A percentile compares a stretch with the other conserved stretches of the same genome.
phyloP scores from a whole-genome alignment of 2,329 filamentous ascomycete genomes.

The Curvularia sp. region DNA sequence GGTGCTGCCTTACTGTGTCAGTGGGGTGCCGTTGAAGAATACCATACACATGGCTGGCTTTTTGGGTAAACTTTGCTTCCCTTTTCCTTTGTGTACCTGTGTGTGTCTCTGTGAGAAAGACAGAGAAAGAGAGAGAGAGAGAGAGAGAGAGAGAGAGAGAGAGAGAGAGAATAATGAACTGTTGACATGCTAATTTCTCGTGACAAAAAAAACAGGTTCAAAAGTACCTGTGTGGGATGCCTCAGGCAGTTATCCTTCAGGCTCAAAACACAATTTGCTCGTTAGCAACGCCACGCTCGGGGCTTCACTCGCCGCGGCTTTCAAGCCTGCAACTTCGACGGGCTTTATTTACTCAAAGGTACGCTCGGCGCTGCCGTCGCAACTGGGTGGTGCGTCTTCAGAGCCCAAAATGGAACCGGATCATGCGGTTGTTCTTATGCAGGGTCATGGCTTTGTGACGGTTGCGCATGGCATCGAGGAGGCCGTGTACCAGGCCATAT shows the following conservation, averaged over 20 bases:
- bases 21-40: slow-evolving; percentile 50
- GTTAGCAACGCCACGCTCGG: slow-evolving; percentile 44
- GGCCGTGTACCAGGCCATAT: slow-evolving; percentile 56
- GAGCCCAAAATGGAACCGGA: slow-evolving; percentile 46
- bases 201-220: slow-evolving; percentile 29
- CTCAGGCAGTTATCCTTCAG: slow-evolving; percentile 37
- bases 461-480: slow-evolving; percentile 54
- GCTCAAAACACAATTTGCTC: slow-evolving; percentile 48
- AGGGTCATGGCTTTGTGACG: slow-evolving; percentile 57
- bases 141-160: no score
- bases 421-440: slow-evolving; percentile 51
- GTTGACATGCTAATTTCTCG: neutral
- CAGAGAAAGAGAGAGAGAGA: no score
- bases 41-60: slow-evolving; percentile 55
- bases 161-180: neutral
- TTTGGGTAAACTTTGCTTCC: slow-evolving; percentile 42
- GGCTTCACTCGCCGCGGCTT: slow-evolving; percentile 46
- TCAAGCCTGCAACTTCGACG: slow-evolving; percentile 49
- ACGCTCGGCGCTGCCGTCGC: slow-evolving; percentile 45
- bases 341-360: slow-evolving; percentile 51
- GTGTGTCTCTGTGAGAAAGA: no score
- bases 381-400: slow-evolving; percentile 40
- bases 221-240: slow-evolving; percentile 49
- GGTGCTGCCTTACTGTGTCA: slow-evolving; percentile 55
- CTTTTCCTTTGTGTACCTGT: neutral